phyloP scores from a whole-genome alignment of 2,329 filamentous ascomycete genomes.

The Raffaelea deltoideospora region DNA sequence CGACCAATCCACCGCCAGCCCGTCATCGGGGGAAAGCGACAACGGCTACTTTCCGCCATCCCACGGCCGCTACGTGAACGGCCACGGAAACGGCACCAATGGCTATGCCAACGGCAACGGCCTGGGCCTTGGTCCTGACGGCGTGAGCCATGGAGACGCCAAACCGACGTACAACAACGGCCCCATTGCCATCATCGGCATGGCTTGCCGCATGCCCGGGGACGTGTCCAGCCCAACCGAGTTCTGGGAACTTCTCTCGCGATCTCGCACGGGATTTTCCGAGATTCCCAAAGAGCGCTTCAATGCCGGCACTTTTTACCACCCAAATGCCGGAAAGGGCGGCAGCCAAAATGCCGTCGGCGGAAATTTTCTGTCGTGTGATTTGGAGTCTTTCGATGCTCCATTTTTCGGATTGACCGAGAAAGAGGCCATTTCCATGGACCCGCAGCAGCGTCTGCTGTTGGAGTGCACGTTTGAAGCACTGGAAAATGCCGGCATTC shows the following conservation, averaged over 20 bases:
- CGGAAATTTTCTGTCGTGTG: conserved; percentile 28
- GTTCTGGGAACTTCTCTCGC: conserved; percentile 28
- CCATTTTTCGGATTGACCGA: conserved; percentile 35
- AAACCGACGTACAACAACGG: conserved; percentile 14
- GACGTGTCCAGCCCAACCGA: conserved; percentile 24
- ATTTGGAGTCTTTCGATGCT: conserved; percentile 32
- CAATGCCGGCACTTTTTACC: conserved; percentile 21
- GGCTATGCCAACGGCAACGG: conserved; percentile 7
- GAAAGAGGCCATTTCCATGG: conserved; percentile 33
- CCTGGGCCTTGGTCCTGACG: conserved; percentile 10
- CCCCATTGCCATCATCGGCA: conserved; percentile 31
- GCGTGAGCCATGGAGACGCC: neutral
- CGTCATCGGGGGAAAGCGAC: no score
- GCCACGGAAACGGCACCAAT: conserved; percentile 12
- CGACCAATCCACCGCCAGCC: no score
- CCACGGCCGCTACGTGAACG: no score
- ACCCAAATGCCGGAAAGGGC: conserved; percentile 26
- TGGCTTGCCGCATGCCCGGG: conserved; percentile 30
- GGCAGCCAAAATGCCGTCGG: conserved; percentile 22
- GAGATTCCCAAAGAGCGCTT: conserved; percentile 31
- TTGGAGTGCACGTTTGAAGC: conserved; percentile 40
- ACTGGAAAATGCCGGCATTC: conserved; percentile 35
- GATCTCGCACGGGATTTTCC: conserved; percentile 24
- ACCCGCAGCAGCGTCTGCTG: conserved; percentile 37
- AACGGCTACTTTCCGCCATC: no score